Conservation (phyloP, 2,329 filamentous ascomycete genomes). For the Xylaria arbuscula region DNA sequence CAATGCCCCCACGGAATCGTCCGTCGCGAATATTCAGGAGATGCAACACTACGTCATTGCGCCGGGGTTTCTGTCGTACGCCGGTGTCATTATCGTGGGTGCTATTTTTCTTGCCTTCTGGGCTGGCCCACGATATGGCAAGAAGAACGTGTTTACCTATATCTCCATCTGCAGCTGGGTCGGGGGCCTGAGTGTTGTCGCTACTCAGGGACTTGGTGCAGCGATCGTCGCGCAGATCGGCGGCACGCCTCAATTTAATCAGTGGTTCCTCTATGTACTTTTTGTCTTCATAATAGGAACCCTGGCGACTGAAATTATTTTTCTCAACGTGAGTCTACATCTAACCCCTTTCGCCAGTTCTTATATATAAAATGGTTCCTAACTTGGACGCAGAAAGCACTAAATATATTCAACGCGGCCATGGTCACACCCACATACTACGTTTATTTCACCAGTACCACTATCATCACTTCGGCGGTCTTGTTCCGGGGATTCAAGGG, state of each 20-base stretch:
- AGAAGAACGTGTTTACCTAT: constrained; percentile 98
- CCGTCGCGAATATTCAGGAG: constrained; percentile 87
- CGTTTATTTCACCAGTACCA: constrained; percentile 96
- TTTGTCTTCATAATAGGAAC: constrained; percentile 92
- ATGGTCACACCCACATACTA: constrained; percentile 98
- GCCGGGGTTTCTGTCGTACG: constrained; percentile 86
- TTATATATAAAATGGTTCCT: constrained; percentile 45
- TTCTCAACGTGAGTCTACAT: constrained; percentile 80
- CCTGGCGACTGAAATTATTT: constrained; percentile 92
- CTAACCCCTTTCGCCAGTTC: neutral
- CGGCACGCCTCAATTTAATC: constrained; percentile 89
- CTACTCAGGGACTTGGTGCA: constrained; percentile 90
- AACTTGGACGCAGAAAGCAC: constrained; percentile 81
- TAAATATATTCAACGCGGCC: constrained; percentile 96
- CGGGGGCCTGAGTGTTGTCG: constrained; percentile 92
- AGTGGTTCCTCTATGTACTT: constrained; percentile 96
- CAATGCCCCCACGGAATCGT: constrained; percentile 88
- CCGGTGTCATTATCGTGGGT: constrained; percentile 83
- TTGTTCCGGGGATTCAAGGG: constrained; percentile 96
- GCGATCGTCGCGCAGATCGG: constrained; percentile 88
- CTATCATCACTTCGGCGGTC: constrained; percentile 92
- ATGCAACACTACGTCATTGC: constrained; percentile 90
- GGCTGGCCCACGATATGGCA: constrained; percentile 87
- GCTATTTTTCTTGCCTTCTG: constrained; percentile 79
- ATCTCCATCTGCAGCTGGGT: constrained; percentile 95